Conservation (phyloP, 148 eudicot genomes). For the Mesembryanthemum crystallinum region DNA sequence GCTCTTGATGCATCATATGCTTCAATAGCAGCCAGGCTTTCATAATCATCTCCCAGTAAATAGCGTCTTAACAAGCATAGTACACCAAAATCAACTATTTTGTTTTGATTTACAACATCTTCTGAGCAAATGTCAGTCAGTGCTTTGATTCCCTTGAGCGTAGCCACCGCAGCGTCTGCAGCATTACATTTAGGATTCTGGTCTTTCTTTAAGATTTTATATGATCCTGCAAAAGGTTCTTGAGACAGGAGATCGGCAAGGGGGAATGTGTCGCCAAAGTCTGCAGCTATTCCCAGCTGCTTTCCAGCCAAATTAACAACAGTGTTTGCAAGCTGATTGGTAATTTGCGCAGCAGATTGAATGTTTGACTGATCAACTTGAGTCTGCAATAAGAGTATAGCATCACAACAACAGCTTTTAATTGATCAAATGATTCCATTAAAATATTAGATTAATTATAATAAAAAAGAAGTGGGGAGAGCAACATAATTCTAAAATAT, state of each 20-base stretch:
- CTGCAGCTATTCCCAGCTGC: constrained; percentile 49
- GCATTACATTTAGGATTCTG: constrained; percentile 59
- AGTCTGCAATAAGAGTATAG: constrained; percentile 54
- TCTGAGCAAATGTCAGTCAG: constrained; percentile 87
- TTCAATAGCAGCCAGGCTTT: constrained; percentile 89
- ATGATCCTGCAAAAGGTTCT: constrained; percentile 78
- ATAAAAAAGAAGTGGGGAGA: neutral
- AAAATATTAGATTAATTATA: neutral
- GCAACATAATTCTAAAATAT: neutral
- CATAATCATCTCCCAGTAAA: constrained; percentile 88
- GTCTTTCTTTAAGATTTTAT: constrained; percentile 70
- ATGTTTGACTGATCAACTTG: constrained; percentile 81
- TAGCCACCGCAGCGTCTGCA: constrained; percentile 88
- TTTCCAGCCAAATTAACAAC: constrained; percentile 80
- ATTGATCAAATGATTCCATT: neutral
- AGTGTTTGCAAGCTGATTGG: constrained; percentile 70
- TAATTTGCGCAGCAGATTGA: constrained; percentile 55
- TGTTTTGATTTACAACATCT: constrained; percentile 58
- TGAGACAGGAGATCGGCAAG: constrained; percentile 73
- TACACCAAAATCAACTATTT: constrained; percentile 73
- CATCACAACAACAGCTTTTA: constrained; percentile 3
- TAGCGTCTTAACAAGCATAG: constrained; percentile 79
- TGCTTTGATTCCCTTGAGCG: constrained; percentile 90
- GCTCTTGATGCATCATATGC: constrained; percentile 93
- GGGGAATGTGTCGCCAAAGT: constrained; percentile 50